Conservation (phyloP, 2,329 filamentous ascomycete species). For the Claviceps africana region DNA sequence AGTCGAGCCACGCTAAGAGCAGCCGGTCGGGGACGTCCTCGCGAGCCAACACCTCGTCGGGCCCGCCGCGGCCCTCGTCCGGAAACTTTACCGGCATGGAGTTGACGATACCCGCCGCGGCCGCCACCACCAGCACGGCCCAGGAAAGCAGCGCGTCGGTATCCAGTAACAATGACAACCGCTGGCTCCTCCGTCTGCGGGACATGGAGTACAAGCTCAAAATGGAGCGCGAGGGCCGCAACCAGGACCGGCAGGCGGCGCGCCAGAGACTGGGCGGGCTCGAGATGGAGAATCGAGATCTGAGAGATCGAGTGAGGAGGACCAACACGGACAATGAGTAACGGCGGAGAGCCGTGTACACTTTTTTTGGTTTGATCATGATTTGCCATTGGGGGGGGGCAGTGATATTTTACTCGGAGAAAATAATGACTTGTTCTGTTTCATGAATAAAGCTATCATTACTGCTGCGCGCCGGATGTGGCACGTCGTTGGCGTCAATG, state of each 20-base stretch:
- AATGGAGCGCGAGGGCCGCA: constrained; percentile 71
- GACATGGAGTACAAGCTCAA: constrained; percentile 84
- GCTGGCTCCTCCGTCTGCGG: constrained; percentile 73
- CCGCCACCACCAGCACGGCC: constrained; percentile 1
- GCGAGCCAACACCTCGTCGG: constrained; percentile 16
- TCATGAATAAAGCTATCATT: too few species aligned
- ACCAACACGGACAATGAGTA: constrained; percentile 8
- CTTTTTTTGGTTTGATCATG: not conserved
- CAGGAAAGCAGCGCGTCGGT: constrained; percentile 5
- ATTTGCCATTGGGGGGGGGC: too few species aligned
- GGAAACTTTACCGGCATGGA: constrained; percentile 14
- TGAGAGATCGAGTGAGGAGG: constrained; percentile 46
- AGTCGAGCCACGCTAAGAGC: constrained; percentile 15
- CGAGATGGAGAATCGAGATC: constrained; percentile 57
- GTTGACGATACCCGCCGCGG: constrained; percentile 11
- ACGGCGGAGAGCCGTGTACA: not conserved
- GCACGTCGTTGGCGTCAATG: too few species aligned
- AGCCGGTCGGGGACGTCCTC: constrained; percentile 19
- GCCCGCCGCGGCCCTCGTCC: constrained; percentile 13
- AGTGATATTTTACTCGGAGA: not conserved
- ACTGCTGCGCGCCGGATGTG: too few species aligned
- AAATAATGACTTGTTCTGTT: not conserved
- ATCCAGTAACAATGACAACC: constrained; percentile 40
- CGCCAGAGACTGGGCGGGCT: constrained; percentile 65
- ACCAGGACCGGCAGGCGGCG: constrained; percentile 74